phyloP scores from a whole-genome alignment of 2,329 filamentous ascomycete species.

The Curvularia eragrostidis region DNA sequence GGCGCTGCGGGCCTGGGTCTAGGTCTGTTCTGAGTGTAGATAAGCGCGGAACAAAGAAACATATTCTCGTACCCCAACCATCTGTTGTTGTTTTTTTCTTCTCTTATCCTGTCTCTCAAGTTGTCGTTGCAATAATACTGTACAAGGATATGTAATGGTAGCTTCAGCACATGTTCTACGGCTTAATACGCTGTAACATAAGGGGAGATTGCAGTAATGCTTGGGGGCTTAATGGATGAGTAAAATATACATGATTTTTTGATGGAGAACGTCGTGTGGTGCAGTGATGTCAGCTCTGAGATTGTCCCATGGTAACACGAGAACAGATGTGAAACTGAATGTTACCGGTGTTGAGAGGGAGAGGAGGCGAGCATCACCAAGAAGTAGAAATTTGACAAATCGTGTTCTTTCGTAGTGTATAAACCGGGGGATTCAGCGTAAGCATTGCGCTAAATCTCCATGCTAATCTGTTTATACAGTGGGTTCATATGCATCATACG shows the following conservation, averaged over 20 bases:
- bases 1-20: constrained; percentile 37
- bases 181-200: neutral
- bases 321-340: neutral
- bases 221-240: neutral
- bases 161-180: neutral
- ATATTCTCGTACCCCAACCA: neutral
- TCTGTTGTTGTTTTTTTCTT: neutral
- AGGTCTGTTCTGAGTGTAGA: constrained; percentile 26
- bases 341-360: neutral
- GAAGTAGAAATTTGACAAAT: neutral
- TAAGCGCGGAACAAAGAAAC: neutral
- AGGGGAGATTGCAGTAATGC: neutral
- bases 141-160: neutral
- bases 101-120: neutral
- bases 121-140: neutral
- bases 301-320: neutral
- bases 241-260: neutral
- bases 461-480: neutral
- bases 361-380: neutral
- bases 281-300: neutral
- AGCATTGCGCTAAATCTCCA: neutral
- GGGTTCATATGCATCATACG: neutral
- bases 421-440: too few relatives aligned
- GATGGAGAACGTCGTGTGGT: neutral
- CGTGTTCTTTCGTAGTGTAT: neutral